Conservation (phyloP, 108 stramenopile genomes). For the Pseudonitzschia multiseries region DNA sequence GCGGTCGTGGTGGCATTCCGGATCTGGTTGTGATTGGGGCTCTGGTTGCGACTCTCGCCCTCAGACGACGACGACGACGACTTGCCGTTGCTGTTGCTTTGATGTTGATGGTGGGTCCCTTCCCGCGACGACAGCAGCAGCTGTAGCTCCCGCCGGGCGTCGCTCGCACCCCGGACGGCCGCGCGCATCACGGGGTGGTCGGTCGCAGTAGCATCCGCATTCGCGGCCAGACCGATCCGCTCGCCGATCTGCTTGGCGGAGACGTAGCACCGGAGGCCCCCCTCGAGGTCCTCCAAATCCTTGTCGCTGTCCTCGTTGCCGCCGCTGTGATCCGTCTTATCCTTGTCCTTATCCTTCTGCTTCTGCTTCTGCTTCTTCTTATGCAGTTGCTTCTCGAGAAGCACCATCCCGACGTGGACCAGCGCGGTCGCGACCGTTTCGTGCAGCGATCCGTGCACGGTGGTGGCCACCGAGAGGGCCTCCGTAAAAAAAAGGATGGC, state of each 20-base stretch:
- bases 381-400: too few species aligned
- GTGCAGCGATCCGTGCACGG: slow-evolving; percentile 30
- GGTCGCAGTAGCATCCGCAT: too few species aligned
- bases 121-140: background rate
- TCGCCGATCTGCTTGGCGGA: slow-evolving; percentile 28
- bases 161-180: background rate
- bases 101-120: too few species aligned
- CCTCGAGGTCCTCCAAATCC: slow-evolving; percentile 22
- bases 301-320: too few species aligned
- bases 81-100: too few species aligned
- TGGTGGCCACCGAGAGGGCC: slow-evolving; percentile 21
- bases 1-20: too few species aligned
- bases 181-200: background rate
- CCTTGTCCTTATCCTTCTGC: too few species aligned
- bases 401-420: slow-evolving; percentile 42
- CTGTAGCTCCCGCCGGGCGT: background rate
- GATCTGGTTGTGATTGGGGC: too few species aligned
- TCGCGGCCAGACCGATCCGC: background rate
- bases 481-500: slow-evolving; percentile 37
- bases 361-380: too few species aligned
- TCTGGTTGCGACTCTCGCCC: too few species aligned
- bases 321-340: too few species aligned
- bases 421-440: slow-evolving; percentile 34
- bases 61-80: too few species aligned
- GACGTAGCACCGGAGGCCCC: slow-evolving; percentile 30